Evolutionary conservation across 2,329 filamentous ascomycete species (phyloP), one percentile per base, ranked within the genome.

Genomic region (Botrytis tulipae): DNA sequence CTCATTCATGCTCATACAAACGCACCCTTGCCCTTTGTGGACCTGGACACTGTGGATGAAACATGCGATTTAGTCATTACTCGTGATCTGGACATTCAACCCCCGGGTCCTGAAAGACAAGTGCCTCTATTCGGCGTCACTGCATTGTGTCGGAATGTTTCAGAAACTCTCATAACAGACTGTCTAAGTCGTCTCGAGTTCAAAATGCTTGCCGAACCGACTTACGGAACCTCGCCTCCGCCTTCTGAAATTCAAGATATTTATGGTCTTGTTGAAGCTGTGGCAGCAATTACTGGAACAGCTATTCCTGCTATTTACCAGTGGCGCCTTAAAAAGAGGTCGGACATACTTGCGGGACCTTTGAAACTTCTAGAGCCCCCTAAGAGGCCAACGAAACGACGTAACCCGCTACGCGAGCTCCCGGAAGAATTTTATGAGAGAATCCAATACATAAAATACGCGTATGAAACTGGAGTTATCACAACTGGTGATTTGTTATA

Each of bases 231-330:
- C 32, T 42, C 59, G 1, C 69, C 44, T 3, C 70, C 60, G n/a
- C 35, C 20, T 7, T 71, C 70, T 29, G 60, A 71, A 57, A 54
- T 71, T 14, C 25, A 2, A 6, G 60, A 65, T 12, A 35, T 16
- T 20, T 8, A 71, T 54, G 44, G 32, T n/a, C 60, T 66, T 37
- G 2, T 65, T 4, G 70, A 71, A 44, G 8, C 57, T 12, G 70
- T 71, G 6, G 70, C 60, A 57, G 46, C 46, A 57, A 71, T 71
- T 14, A 71, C 70, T 35, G 70, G 70, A 42, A 71, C 70, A 16
- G 20, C 70, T 51, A 8, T 71, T 20, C 57, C 70, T 42, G 70
- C 60, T 35, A 20, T 54, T n/a, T 71, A 44, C 3, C 10, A 71
- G 29, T 71, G 60, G 70, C 32, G 16, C 40, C 35, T 35, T 5